Conservation (phyloP, 2,329 filamentous ascomycete genomes). For the Xylariaceae sp. region DNA sequence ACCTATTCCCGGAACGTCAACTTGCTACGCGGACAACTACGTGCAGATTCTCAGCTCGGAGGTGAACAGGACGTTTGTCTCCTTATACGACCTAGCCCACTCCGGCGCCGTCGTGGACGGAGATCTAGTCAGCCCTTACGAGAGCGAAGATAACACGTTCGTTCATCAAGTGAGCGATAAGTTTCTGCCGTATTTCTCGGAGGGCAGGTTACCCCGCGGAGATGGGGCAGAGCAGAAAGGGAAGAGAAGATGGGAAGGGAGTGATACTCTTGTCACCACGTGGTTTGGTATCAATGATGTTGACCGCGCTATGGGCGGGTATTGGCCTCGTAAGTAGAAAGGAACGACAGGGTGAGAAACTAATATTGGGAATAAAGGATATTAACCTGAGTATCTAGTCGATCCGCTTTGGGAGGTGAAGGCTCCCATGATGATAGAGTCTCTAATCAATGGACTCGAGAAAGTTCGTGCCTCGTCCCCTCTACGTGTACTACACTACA, state of each 20-base stretch:
- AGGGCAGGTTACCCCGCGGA: conserved; percentile 7
- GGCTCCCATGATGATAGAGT: conserved; percentile 19
- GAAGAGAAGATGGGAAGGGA: conserved; percentile 12
- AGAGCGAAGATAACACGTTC: conserved; percentile 25
- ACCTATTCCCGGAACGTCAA: conserved; percentile 19
- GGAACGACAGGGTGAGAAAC: too few species aligned
- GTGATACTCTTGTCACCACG: conserved; percentile 15
- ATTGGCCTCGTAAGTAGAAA: conserved; percentile 21
- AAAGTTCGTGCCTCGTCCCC: background rate
- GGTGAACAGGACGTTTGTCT: conserved; percentile 18
- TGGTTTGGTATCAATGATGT: conserved; percentile 28
- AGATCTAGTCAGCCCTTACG: conserved; percentile 17
- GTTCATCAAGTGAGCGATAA: conserved; percentile 23
- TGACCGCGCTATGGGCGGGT: conserved; percentile 26
- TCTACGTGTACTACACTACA: background rate
- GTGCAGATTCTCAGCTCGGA: conserved; percentile 20
- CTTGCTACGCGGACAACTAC: conserved; percentile 22
- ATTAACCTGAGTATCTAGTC: background rate
- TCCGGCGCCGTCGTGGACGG: conserved; percentile 27
- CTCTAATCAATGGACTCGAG: conserved; percentile 15
- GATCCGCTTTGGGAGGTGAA: conserved; percentile 23
- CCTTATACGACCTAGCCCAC: conserved; percentile 22
- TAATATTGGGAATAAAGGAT: background rate
- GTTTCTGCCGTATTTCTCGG: conserved; percentile 25
- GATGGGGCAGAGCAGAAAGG: background rate